Base-by-base conservation (phyloP, 306 rosid species). In the Mimosa pudica region DNA sequence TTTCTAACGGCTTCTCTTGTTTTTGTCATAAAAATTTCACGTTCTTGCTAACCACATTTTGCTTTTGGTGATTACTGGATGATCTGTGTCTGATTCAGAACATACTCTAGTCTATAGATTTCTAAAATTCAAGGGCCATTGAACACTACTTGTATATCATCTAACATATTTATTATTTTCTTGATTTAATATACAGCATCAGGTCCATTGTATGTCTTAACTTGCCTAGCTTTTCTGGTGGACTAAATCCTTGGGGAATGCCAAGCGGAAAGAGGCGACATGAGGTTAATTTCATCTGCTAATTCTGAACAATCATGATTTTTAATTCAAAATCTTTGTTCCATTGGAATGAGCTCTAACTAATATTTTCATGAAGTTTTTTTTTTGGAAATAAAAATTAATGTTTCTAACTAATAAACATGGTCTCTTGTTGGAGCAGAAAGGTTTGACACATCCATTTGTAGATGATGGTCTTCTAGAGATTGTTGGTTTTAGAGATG, bases 201-300 rank as follows among this genome's bases (percentile, higher is more conserved):
- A 81, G 95, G 90, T 93, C 99, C 75, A 89, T 95, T 75, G 77
- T 95, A 70, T 93, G 98, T 86, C 96, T 95, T 71, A 93, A 95
- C 89, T 86, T 95, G 88, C 99, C 98, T 70, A 95, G 99, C 88
- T 95, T 95, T 89, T 95, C 99, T 78, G 98, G 99, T 64, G 99
- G 99, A 83, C 77, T 93, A 38, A 90, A 90, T 81, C 98, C 99
- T 57, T 95, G 99, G 99, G 99, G 99, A 45, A 88, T 88, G 57
- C 99, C 99, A 2, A 82, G 73, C 83, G 78, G 24, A 44, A 86
- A 44, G 82, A 92, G 84, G 77, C 74, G 2, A 44, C 74, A 46
- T 36, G 89, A 92, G 64, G 98, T 93, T 48, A 54, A 83, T 87
- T 79, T 68, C 79, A 66, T 72, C 73, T 58, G 6, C 76, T 63